A percentile compares a stretch with the other conserved stretches of the same genome.
Evolutionary conservation across 345 rosid genomes (phyloP).

Genomic region (Eucalyptus viminalis): DNA sequence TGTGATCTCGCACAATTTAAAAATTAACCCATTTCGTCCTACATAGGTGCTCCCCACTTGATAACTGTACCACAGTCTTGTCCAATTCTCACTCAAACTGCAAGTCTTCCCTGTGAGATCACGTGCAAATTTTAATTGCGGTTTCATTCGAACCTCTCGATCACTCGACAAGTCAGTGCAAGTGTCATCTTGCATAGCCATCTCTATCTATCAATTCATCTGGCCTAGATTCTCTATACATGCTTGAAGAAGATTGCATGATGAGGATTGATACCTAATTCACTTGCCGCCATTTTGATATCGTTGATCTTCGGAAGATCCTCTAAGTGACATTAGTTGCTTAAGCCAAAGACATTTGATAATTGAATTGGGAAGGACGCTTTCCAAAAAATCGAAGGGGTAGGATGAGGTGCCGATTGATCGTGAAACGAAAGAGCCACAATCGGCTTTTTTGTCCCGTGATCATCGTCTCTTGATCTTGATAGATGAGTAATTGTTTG

Average conservation of each 20-base stretch:
- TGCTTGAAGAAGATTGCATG: not conserved
- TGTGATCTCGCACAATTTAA: not conserved
- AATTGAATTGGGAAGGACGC: not conserved
- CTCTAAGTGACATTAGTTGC: not conserved
- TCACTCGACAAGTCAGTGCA: not conserved
- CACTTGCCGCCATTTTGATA: not conserved
- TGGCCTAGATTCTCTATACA: not conserved
- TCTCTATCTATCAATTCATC: not conserved
- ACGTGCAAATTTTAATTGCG: not conserved
- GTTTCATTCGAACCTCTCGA: not conserved
- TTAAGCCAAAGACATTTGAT: not conserved
- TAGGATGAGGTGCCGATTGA: not conserved
- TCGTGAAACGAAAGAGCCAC: not conserved
- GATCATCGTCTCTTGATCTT: not conserved
- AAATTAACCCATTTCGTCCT: not conserved
- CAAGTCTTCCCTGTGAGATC: not conserved
- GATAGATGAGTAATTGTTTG: not conserved
- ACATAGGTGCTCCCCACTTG: not conserved
- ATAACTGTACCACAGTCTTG: not conserved
- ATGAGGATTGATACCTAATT: not conserved
- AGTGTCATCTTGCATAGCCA: not conserved
- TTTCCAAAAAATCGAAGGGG: not conserved
- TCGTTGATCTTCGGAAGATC: not conserved
- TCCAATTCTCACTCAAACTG: not conserved
- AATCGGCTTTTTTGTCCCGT: not conserved